phyloP scores from a whole-genome alignment of 306 rosid species.

The Prunus persica region Prunus_persica_NCBIv2 NC_034012.1:11989001-11989500 shows the following conservation, averaged over 20 bases:
- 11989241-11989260: conserved; percentile 98
- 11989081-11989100: conserved; percentile 83
- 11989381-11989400: conserved; percentile 88
- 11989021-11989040: conserved; percentile 95
- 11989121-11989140: conserved; percentile 99
- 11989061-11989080: conserved; percentile 75
- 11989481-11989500: conserved; percentile 96
- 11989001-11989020: conserved; percentile 70
- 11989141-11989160: conserved; percentile 82
- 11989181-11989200: conserved; percentile 96
- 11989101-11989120: conserved; percentile 93
- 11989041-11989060: conserved; percentile 70
- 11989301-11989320: background rate
- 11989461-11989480: conserved; percentile 90
- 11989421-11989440: conserved; percentile 96
- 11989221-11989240: conserved; percentile 97
- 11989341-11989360: conserved; percentile 73
- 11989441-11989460: conserved; percentile 97
- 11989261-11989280: background rate
- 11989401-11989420: conserved; percentile 86
- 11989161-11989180: conserved; percentile 88
- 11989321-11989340: conserved; percentile 1
- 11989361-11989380: conserved; percentile 94
- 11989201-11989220: conserved; percentile 88
- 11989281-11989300: background rate